Evolutionary conservation across 148 eudicot genomes (phyloP), one percentile per base, ranked within the genome.

Genomic region (Camellia granthamiana): DNA sequence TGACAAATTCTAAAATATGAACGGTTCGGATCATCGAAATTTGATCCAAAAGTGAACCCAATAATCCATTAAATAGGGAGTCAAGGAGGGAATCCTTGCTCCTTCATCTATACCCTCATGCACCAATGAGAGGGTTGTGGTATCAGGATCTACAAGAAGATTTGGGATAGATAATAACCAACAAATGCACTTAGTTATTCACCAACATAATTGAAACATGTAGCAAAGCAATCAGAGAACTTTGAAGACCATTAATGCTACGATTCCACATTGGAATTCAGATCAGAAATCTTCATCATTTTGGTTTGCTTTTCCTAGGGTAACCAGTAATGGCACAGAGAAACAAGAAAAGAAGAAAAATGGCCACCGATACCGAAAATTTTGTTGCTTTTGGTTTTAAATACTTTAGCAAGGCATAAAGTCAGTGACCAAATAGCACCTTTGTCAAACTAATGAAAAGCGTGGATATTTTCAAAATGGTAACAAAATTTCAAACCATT

Each of bases 251-350:
- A 12, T 68, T 68, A 42, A 13, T 38, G 18, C 5, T 13, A 13
- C 2, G 3, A 38, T 68, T 41, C 72, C 46, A 68, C 72, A 68
- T 11, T 41, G 72, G 18, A 43, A 42, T 41, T 68, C 72, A 68
- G 72, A 68, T 64, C 72, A 68, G 46, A 18, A 68, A 68, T 6
- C n/a, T 68, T 68, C 72, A 68, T 68, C 72, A 68, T 68, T 68
- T 67, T 42, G 72, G 19, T 41, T 43, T 68, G 72, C 72, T 68
- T 23, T 68, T 68, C 30, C 5, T 1, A 49, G 5, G 66, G 66
- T 4, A 62, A 14, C 15, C 60, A 0, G 3, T 11, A 18, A 62
- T 62, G 18, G 5, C 66, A 62, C 9, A 18, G 66, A 18, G 66
- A 19, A 62, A 62, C 9, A 5, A 62, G n/a, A 62, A 19, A 5